A percentile compares a stretch with the other conserved stretches of the same genome.
phyloP scores from a whole-genome alignment of 164 flowering plant genomes.

The Vitis cinerea region DNA sequence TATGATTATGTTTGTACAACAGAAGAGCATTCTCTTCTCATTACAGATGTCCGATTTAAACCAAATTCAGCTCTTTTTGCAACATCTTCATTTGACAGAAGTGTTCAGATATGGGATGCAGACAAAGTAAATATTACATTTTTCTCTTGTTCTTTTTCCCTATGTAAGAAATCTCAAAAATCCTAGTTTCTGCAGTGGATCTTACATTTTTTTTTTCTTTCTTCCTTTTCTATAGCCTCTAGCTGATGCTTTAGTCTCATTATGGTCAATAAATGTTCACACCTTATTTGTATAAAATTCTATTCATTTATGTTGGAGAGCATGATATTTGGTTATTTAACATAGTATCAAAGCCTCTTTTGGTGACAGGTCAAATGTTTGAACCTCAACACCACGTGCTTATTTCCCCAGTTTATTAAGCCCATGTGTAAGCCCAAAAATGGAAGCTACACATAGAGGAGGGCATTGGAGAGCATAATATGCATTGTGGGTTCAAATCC shows the following conservation, averaged over 20 bases:
- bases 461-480: too few species aligned
- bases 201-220: background rate
- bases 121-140: slow-evolving; percentile 8
- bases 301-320: too few species aligned
- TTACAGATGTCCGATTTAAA: slow-evolving; percentile 26
- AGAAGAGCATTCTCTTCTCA: slow-evolving; percentile 15
- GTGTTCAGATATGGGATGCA: slow-evolving; percentile 28
- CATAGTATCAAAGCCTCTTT: too few species aligned
- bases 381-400: too few species aligned
- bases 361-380: too few species aligned
- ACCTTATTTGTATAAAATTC: background rate
- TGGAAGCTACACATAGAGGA: too few species aligned
- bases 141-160: background rate
- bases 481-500: too few species aligned
- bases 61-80: slow-evolving; percentile 23
- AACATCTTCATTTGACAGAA: slow-evolving; percentile 26
- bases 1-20: background rate
- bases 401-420: too few species aligned
- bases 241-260: background rate
- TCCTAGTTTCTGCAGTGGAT: too few species aligned
- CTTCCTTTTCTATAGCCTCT: background rate
- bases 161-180: too few species aligned
- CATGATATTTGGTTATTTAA: too few species aligned
- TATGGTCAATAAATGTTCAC: background rate
- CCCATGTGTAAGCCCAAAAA: too few species aligned